A percentile compares a stretch with the other conserved stretches of the same genome.
Evolutionary conservation across 257 asterid genomes (phyloP).

Genomic region (Solanum neorickii): DNA sequence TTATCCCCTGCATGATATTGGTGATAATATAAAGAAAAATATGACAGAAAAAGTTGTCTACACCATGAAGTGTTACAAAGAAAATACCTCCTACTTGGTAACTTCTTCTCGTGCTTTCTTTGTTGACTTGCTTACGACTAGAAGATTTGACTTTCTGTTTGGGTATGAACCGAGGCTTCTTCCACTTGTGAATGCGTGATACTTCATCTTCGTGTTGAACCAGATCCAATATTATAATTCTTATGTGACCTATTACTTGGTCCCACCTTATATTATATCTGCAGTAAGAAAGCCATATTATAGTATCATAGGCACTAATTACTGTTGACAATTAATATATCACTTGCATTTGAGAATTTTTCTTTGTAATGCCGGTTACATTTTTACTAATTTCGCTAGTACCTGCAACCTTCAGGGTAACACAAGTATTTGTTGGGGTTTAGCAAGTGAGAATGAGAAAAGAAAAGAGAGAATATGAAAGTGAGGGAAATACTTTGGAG

Average conservation of each 20-base stretch:
- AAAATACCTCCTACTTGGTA: conserved; percentile 46
- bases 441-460: too few species aligned
- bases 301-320: not conserved
- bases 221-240: conserved; percentile 38
- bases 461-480: too few species aligned
- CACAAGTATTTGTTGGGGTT: not conserved
- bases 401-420: not conserved
- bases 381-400: not conserved
- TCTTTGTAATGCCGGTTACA: not conserved
- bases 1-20: conserved; percentile 35
- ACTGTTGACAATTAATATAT: not conserved
- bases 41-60: not conserved
- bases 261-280: conserved; percentile 71
- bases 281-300: conserved; percentile 14
- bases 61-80: not conserved
- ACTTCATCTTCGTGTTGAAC: conserved; percentile 42
- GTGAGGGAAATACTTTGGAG: too few species aligned
- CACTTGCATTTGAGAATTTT: not conserved
- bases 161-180: not conserved
- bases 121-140: conserved; percentile 40
- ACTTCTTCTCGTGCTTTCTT: conserved; percentile 63
- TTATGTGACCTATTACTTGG: conserved; percentile 40
- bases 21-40: not conserved
- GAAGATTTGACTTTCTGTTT: not conserved
- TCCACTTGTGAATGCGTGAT: conserved; percentile 24